Base-by-base conservation (phyloP, 305 asterid genomes). In the Striga hermonthica region DNA sequence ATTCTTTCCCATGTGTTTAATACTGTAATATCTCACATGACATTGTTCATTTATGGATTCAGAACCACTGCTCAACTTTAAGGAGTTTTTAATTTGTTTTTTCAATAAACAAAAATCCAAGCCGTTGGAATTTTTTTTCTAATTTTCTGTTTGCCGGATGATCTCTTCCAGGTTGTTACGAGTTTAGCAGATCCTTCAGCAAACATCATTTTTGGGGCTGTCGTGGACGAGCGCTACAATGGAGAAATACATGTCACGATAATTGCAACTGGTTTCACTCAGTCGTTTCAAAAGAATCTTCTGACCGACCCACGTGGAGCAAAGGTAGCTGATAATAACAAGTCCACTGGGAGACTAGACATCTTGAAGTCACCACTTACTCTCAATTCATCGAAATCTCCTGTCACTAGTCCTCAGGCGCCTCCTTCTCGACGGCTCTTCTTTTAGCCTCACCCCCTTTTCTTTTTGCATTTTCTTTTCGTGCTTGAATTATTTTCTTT, bases 171-270 rank as follows among this genome's bases (percentile, higher is more conserved):
- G 98, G 97, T 92, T 73, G 98, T 89, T 40, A 89, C 97, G 16
- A 91, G 97, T 76, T 73, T 92, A 76, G 98, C 98, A 61, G 98
- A 89, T 65, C 97, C 98, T 16, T 87, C 97, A 0, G 97, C 98
- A 13, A 92, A 89, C 66, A 92, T 92, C 22, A 92, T 89, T 75
- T 92, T 92, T 75, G 97, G 98, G 11, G 98, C 98, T 39, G 98
- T 92, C 13, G 98, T 92, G 76, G 98, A 92, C 60, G 97, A 87
- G 71, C 81, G 95, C 8, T 89, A 82, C 77, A 87, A 84, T 15
- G 97, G 98, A 6, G 97, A 89, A 80, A 89, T 92, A 54, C 95
- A 89, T 4, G 97, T 92, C 28, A 87, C 98, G 3, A 87, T 92
- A 52, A 92, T 92, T 41, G 97, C 97, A 4, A 89, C 98, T 40